Evolutionary conservation across 306 rosid genomes (phyloP).

Genomic region (Vigna unguiculata): DNA sequence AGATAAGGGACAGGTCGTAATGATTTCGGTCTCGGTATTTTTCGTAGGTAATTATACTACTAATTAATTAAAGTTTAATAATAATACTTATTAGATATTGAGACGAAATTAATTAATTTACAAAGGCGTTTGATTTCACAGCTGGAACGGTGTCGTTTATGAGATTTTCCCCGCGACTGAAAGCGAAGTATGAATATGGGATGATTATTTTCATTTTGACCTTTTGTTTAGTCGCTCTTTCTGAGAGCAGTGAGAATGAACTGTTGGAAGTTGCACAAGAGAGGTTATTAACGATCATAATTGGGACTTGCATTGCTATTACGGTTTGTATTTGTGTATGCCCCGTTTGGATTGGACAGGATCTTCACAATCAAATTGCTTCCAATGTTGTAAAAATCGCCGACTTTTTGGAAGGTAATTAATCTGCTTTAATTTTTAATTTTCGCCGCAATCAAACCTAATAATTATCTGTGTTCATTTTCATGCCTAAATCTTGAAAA

Average conservation of each 20-base stretch:
- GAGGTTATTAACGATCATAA: constrained; percentile 64
- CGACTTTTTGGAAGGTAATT: constrained; percentile 66
- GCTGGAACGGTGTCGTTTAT: constrained; percentile 62
- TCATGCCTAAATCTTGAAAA: neutral
- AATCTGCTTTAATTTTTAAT: neutral
- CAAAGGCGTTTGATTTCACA: constrained; percentile 30
- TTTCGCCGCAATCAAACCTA: neutral
- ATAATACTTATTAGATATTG: too few species aligned
- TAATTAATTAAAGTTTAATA: neutral
- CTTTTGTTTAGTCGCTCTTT: constrained; percentile 60
- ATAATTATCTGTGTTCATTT: neutral
- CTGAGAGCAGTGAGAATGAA: constrained; percentile 54
- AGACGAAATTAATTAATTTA: too few species aligned
- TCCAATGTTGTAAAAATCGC: constrained; percentile 61
- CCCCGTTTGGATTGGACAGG: constrained; percentile 87
- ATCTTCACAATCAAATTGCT: constrained; percentile 74
- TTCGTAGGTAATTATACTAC: constrained; percentile 14
- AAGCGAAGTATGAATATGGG: constrained; percentile 79
- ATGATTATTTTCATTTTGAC: constrained; percentile 67
- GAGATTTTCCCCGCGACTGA: constrained; percentile 65
- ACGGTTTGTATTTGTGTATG: constrained; percentile 53
- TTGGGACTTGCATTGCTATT: constrained; percentile 64
- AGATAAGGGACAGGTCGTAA: constrained; percentile 10
- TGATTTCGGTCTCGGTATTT: constrained; percentile 38
- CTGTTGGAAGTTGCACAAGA: constrained; percentile 51